phyloP scores from a whole-genome alignment of 2,329 filamentous ascomycete genomes.

The Aspergillus sp. region DNA sequence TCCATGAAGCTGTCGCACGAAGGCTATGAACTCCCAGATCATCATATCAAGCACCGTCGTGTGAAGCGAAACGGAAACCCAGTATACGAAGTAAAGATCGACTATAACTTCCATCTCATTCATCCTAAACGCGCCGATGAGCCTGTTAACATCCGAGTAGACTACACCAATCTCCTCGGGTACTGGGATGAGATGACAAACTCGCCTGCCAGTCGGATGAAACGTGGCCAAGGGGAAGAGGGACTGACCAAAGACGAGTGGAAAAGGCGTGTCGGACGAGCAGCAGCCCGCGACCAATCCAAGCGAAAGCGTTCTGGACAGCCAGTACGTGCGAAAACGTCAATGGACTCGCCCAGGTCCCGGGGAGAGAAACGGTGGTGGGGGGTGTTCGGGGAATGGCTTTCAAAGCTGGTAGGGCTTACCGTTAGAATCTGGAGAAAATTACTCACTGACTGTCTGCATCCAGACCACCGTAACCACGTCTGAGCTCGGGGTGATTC shows the following conservation, averaged over 20 bases:
- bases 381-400: constrained; percentile 13
- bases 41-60: background rate
- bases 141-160: constrained; percentile 17
- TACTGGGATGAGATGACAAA: constrained; percentile 21
- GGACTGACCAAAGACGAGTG: background rate
- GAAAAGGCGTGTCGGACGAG: background rate
- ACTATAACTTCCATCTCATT: constrained; percentile 20
- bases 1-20: constrained; percentile 12
- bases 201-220: constrained; percentile 7
- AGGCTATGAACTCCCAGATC: background rate
- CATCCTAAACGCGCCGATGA: constrained; percentile 13
- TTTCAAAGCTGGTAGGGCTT: constrained; percentile 6
- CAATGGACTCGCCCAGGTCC: background rate
- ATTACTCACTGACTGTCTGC: background rate
- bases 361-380: constrained; percentile 10
- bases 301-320: background rate
- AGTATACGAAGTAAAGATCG: constrained; percentile 1
- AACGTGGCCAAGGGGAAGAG: constrained; percentile 3
- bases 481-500: constrained; percentile 5
- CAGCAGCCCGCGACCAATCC: background rate
- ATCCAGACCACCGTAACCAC: constrained; percentile 9
- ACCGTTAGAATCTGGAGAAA: too few relatives aligned
- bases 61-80: background rate
- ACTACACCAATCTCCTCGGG: constrained; percentile 19
- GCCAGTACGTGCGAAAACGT: too few relatives aligned